These are phyloP conservation scores for Beauveria varroae DNA, from an alignment of 2,329 filamentous ascomycete genomes.

Conservation along the genomic window DNA sequence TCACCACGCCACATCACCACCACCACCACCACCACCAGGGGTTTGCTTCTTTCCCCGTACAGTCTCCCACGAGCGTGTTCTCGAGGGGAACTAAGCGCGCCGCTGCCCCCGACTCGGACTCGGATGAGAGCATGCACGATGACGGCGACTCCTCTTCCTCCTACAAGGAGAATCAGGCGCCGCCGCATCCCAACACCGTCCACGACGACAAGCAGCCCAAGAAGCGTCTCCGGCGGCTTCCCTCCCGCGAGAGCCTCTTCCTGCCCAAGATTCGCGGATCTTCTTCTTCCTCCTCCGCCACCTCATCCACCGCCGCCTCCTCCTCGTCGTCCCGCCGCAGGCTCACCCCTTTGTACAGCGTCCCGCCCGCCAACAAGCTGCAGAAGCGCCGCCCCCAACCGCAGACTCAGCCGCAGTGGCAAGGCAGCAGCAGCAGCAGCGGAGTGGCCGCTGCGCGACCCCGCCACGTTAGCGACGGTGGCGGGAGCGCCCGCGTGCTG, in stretches of 20 bases:
- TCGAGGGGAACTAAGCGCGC: slow-evolving; percentile 45
- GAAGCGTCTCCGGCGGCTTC: slow-evolving; percentile 48
- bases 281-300: slow-evolving; percentile 19
- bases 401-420: not conserved
- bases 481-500: slow-evolving; percentile 18
- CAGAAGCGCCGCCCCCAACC: slow-evolving; percentile 18
- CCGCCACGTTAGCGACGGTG: slow-evolving; percentile 16
- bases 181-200: slow-evolving; percentile 25
- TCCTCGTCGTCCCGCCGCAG: slow-evolving; percentile 20
- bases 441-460: slow-evolving; percentile 7
- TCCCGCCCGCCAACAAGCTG: slow-evolving; percentile 16
- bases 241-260: slow-evolving; percentile 35
- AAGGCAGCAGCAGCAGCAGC: slow-evolving; percentile 1
- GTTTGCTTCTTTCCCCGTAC: slow-evolving; percentile 10
- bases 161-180: slow-evolving; percentile 14
- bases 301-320: not conserved
- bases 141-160: slow-evolving; percentile 7
- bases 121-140: slow-evolving; percentile 13
- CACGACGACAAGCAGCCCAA: slow-evolving; percentile 24
- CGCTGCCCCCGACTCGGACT: slow-evolving; percentile 29
- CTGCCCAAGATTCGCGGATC: slow-evolving; percentile 25
- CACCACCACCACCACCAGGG: no score
- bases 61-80: slow-evolving; percentile 27
- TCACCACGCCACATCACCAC: slow-evolving; percentile 16
- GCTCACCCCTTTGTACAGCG: slow-evolving; percentile 18